A percentile compares a stretch with the other conserved stretches of the same genome.
phyloP scores from a whole-genome alignment of 441 rosid genomes.

The Raphanus hybrid region DNA sequence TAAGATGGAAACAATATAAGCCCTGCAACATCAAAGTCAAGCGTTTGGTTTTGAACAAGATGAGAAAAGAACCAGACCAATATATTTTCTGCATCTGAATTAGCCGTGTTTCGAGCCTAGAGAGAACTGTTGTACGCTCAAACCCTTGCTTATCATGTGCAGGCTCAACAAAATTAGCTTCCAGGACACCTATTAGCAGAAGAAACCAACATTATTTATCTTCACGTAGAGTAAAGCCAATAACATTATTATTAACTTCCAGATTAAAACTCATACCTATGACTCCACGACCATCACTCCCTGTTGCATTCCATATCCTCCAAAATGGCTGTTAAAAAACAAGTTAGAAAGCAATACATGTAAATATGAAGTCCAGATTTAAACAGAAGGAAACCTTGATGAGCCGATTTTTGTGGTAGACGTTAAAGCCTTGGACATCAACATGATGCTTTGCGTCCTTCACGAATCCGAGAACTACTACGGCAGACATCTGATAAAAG shows the following conservation, averaged over 20 bases:
- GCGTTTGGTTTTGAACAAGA: neutral
- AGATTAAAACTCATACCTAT: constrained; percentile 60
- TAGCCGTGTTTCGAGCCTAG: constrained; percentile 60
- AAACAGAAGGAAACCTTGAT: constrained; percentile 63
- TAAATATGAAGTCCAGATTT: neutral
- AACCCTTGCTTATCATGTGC: constrained; percentile 81
- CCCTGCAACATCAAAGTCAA: constrained; percentile 12
- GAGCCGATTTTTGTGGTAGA: constrained; percentile 90
- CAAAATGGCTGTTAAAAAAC: constrained; percentile 75
- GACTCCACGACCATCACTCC: constrained; percentile 92
- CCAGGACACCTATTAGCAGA: constrained; percentile 68
- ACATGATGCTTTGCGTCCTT: constrained; percentile 86
- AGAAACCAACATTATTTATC: constrained; percentile 23
- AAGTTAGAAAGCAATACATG: constrained; percentile 9
- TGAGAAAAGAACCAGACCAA: constrained; percentile 55
- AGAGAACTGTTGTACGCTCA: constrained; percentile 70
- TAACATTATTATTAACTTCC: constrained; percentile 15
- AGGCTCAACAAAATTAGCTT: constrained; percentile 74
- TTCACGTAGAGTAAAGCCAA: neutral
- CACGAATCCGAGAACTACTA: constrained; percentile 83
- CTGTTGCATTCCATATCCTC: constrained; percentile 93
- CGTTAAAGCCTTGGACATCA: constrained; percentile 92
- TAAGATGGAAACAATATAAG: neutral
- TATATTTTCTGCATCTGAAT: constrained; percentile 79
- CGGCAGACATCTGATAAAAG: constrained; percentile 65